Base-by-base conservation (phyloP, 495 filamentous ascomycete species). In the Friedmanniomyces simplex region DNA sequence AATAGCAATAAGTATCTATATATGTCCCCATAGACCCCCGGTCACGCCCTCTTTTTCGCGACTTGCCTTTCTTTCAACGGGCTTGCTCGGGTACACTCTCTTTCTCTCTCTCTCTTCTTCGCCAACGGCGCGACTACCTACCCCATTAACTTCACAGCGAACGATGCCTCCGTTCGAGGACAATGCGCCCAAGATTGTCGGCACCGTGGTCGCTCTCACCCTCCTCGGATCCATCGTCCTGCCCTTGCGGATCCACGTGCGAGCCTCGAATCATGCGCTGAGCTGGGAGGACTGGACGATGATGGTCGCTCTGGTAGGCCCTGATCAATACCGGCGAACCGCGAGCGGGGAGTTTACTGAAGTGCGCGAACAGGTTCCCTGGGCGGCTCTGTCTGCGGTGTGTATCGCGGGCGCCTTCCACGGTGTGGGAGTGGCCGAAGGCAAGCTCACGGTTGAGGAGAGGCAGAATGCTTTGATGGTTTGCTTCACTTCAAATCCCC, bases 201-300 rank as follows among this genome's bases (percentile, higher is more conserved):
- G 18, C 6, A 22, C 22, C n/a, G 52, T 55, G 6, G 22, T 47
- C 22, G 30, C 26, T 7, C 52, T 55, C 22, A 18, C 16, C 25
- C 8, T 55, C 20, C 21, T 55, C 37, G 42, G 52, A 11, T 3
- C 28, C 22, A 26, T 55, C 39, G 52, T 32, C 39, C 22, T 55
- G 4, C 37, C 52, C 12, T 32, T 55, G 28, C 36, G 52, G 18
- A 26, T 55, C 37, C 22, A 47, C 16, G 52, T 55, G 36, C 12
- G 52, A 16, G 8, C 11, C 3, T 55, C 52, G 11, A 55, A 47
- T 34, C 16, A 21, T 16, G 42, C 36, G 14, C 28, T 22, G 4
- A 37, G 52, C 7, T 25, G 12, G 36, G 52, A 55, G 24, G 52
- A 55, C 25, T 55, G 52, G 52, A 7, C 12, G 7, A 55, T 55